Base-by-base conservation (phyloP, 139 green algal species). In the Chlamydomonas applanata region DNA sequence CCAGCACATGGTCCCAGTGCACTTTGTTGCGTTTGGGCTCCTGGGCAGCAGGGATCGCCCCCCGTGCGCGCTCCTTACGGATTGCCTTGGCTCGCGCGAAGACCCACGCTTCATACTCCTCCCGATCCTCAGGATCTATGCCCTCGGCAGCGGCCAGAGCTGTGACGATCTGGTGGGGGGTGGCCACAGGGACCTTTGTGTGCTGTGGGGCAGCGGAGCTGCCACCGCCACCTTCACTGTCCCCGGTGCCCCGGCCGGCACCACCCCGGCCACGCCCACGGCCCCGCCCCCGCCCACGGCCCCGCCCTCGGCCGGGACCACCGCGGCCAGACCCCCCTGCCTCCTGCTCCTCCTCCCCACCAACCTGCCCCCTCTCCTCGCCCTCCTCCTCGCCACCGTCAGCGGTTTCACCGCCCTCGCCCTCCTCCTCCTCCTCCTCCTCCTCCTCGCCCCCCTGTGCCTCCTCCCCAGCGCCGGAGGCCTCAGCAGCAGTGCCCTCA, bases 1-100 rank as follows among this genome's bases (percentile, higher is more conserved):
- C 90, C 57, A 99, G 80, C 74, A 99, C 56, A 73, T 91, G 81
- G 74, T 99, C 94, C 94, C 96, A 97, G 78, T 99, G 96, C 7
- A 27, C 79, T 62, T 92, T 93, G 46, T 71, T 79, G 4, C 83
- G 84, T 81, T 92, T 90, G 4, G 83, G 87, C 69, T 92, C 87
- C 19, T 63, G 68, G 16, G 53, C 60, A 17, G 44, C 68, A 2
- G 32, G 11, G 9, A 65, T 3, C 17, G 24, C 29, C 16, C 3
- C 13, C 40, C 36, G 67, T 5, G 24, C 9, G 11, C 46, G 32
- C 19, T 54, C 22, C 35, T 68, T 46, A 20, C 45, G 74, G 24
- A 68, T 40, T 4, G 24, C 27, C 73, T 78, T 78, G 29, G 60
- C 74, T 2, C 35, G 63, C 4, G 22, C 9, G 22, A 46, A 4